phyloP scores from a whole-genome alignment of 805 yeast species.

The Yamadazyma kitorensis region DNA sequence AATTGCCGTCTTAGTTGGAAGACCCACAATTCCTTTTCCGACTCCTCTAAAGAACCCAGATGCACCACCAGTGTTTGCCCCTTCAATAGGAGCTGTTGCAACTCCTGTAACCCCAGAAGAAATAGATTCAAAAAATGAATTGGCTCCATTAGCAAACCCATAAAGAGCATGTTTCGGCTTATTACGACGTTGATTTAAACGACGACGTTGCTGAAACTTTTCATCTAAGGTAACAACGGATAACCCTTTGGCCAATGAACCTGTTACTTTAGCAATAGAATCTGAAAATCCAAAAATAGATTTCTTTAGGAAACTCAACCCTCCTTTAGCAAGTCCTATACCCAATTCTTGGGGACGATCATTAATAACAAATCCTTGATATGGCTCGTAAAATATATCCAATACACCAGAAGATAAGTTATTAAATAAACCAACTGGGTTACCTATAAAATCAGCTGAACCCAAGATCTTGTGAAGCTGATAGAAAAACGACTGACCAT shows the following conservation, averaged over 20 bases:
- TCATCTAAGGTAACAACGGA: conserved; percentile 87
- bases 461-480: conserved; percentile 93
- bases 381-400: conserved; percentile 97
- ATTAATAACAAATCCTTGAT: conserved; percentile 89
- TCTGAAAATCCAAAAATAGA: conserved; percentile 94
- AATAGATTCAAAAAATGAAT: conserved; percentile 81
- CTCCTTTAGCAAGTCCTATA: conserved; percentile 93
- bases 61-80: conserved; percentile 86
- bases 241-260: conserved; percentile 90
- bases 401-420: conserved; percentile 91
- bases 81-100: conserved; percentile 87
- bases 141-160: conserved; percentile 83
- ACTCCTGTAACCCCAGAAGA: conserved; percentile 87
- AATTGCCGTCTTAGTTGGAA: conserved; percentile 95
- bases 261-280: conserved; percentile 88
- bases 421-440: conserved; percentile 95
- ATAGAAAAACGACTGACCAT: conserved; percentile 86
- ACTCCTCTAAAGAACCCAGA: conserved; percentile 90
- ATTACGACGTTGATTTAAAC: conserved; percentile 71
- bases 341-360: conserved; percentile 97
- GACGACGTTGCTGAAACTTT: conserved; percentile 77
- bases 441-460: conserved; percentile 93
- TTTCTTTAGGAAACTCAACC: conserved; percentile 88
- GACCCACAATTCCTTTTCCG: conserved; percentile 91
- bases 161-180: conserved; percentile 81